Evolutionary conservation across 768 basidiomycete species (phyloP).

Genomic region (Mycena olivaceomarginata): DNA sequence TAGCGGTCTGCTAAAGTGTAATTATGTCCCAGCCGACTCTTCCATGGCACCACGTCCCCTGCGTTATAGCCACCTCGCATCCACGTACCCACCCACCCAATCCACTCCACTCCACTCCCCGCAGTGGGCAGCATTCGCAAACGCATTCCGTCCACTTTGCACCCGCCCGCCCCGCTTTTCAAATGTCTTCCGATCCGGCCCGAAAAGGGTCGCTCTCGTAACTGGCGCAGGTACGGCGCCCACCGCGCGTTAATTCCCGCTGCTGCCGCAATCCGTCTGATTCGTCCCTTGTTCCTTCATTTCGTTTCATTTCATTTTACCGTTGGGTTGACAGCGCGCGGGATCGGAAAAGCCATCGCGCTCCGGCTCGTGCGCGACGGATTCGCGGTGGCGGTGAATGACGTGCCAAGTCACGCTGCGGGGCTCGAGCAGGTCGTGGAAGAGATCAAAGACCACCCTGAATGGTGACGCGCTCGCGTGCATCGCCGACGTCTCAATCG

Average conservation of each 20-base stretch:
- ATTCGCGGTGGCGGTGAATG: slow-evolving; percentile 61
- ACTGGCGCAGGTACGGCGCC: slow-evolving; percentile 35
- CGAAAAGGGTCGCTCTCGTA: slow-evolving; percentile 28
- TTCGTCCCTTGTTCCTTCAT: too few relatives aligned
- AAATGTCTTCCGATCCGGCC: slow-evolving; percentile 15
- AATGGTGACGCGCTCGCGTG: slow-evolving; percentile 35
- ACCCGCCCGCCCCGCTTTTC: neutral
- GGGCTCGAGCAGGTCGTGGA: slow-evolving; percentile 41
- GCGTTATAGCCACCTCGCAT: neutral
- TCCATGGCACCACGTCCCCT: slow-evolving; percentile 18
- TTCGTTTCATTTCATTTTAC: neutral
- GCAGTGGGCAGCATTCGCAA: too few relatives aligned
- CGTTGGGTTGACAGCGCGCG: slow-evolving; percentile 48
- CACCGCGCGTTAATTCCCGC: neutral
- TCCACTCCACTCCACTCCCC: too few relatives aligned
- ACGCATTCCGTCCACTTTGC: neutral
- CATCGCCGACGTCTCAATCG: slow-evolving; percentile 48
- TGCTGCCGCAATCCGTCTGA: neutral
- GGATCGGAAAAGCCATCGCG: slow-evolving; percentile 64
- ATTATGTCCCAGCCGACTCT: neutral
- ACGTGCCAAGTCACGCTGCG: slow-evolving; percentile 43
- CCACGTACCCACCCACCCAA: neutral
- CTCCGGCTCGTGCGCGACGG: slow-evolving; percentile 62
- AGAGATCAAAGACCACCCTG: slow-evolving; percentile 41
- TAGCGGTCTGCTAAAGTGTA: neutral